Percentiles rank a stretch among this genome's conserved stretches.
Evolutionary conservation across 495 filamentous ascomycete species (phyloP).

Genomic region (Annulohypoxylon bovei): DNA sequence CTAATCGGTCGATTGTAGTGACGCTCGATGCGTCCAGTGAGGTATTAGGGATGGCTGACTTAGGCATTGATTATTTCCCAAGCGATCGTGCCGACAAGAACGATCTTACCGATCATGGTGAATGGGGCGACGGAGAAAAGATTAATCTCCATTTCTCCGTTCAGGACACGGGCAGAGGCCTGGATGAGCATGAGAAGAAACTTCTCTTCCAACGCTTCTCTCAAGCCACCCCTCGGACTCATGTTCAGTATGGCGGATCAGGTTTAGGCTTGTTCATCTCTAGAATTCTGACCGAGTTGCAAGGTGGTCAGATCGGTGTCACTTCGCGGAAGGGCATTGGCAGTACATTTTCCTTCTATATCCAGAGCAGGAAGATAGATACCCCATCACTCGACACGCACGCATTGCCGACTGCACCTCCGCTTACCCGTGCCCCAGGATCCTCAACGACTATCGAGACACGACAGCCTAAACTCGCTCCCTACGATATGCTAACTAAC

Average conservation of each 20-base stretch:
- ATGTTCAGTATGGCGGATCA: constrained; percentile 83
- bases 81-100: constrained; percentile 59
- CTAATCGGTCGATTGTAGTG: constrained; percentile 71
- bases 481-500: constrained; percentile 9
- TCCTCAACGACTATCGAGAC: constrained; percentile 41
- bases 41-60: constrained; percentile 55
- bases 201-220: constrained; percentile 83
- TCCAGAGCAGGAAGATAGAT: constrained; percentile 55
- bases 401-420: constrained; percentile 33
- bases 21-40: constrained; percentile 72
- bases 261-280: constrained; percentile 87
- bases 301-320: constrained; percentile 87
- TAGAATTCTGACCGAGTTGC: constrained; percentile 77
- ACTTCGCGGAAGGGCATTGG: constrained; percentile 74
- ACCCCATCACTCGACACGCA: constrained; percentile 29
- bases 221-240: constrained; percentile 78
- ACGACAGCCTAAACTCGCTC: constrained; percentile 32
- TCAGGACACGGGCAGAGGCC: constrained; percentile 79
- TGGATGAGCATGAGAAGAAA: constrained; percentile 77
- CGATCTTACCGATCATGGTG: constrained; percentile 62
- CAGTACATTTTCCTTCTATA: constrained; percentile 86
- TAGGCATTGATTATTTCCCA: constrained; percentile 63
- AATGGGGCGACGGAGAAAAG: constrained; percentile 76
- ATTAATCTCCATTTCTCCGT: constrained; percentile 80
- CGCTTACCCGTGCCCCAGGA: constrained; percentile 45